phyloP scores from a whole-genome alignment of 257 asterid species.

The Perilla frutescens region DNA sequence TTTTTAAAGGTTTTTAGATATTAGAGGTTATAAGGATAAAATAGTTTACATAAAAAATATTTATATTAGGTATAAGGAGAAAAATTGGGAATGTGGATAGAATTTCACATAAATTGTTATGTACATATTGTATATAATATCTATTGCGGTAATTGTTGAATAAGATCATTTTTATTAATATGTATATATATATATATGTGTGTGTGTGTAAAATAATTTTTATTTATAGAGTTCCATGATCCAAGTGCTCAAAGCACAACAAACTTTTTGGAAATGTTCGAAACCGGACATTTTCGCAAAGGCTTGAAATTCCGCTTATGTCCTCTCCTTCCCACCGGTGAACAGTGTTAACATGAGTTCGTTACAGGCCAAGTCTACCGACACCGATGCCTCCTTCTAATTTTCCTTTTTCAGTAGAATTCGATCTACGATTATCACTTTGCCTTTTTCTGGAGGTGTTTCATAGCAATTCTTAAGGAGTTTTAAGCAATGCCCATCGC shows the following conservation, averaged over 20 bases:
- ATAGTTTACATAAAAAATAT: no score
- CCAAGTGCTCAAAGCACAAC: neutral
- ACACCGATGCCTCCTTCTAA: conserved; percentile 14
- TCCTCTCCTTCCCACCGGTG: conserved; percentile 34
- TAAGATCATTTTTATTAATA: no score
- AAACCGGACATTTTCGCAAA: conserved; percentile 21
- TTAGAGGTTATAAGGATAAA: no score
- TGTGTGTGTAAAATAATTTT: no score
- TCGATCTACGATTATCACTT: conserved; percentile 54
- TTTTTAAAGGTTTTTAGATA: no score
- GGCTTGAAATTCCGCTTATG: conserved; percentile 12
- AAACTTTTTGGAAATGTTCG: conserved; percentile 1
- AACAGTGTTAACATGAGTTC: neutral
- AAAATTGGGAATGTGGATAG: no score
- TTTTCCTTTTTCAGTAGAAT: conserved; percentile 54
- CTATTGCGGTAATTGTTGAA: no score
- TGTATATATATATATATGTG: no score
- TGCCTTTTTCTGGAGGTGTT: conserved; percentile 56
- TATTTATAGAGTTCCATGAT: conserved; percentile 31
- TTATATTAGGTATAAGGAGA: no score
- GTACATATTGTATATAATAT: no score
- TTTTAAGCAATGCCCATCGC: conserved; percentile 55
- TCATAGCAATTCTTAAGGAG: conserved; percentile 39
- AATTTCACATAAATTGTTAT: no score
- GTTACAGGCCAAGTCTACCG: conserved; percentile 25